These are phyloP conservation scores for Aphanomyces astaci DNA, from an alignment of 352 stramenopile genomes.

Conservation along the genomic window DNA sequence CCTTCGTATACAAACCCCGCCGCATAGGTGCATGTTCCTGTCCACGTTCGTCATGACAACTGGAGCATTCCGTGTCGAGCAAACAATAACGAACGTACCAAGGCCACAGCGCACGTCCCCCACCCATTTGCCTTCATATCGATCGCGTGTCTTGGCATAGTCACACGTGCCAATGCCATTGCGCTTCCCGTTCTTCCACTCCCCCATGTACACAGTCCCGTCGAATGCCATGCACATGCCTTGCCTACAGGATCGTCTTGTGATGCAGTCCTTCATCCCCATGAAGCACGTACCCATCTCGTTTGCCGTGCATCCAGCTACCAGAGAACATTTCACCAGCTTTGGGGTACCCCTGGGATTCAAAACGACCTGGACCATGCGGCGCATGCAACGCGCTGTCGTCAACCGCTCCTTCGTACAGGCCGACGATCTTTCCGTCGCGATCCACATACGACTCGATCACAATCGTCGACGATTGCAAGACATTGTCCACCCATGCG, in stretches of 20 bases:
- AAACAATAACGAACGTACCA: conserved; percentile 17
- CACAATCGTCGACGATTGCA: conserved; percentile 22
- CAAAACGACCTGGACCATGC: conserved; percentile 39
- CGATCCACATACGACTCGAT: conserved; percentile 43
- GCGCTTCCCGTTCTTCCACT: conserved; percentile 75
- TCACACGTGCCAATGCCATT: conserved; percentile 73
- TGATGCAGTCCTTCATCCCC: neutral
- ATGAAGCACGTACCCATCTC: conserved; percentile 29
- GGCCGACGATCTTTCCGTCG: conserved; percentile 33
- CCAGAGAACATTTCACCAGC: conserved; percentile 44
- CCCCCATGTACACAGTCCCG: conserved; percentile 73
- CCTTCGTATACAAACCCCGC: conserved; percentile 71
- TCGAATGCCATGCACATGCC: conserved; percentile 48
- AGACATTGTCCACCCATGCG: conserved; percentile 30
- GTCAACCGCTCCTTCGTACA: conserved; percentile 21
- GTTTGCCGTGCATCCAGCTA: conserved; percentile 37
- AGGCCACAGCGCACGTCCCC: conserved; percentile 56
- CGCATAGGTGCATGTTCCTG: conserved; percentile 42
- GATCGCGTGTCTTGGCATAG: conserved; percentile 45
- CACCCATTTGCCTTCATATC: conserved; percentile 84
- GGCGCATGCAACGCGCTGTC: conserved; percentile 28
- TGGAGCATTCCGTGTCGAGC: too few species aligned
- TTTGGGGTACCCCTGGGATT: conserved; percentile 32
- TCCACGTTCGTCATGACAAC: neutral
- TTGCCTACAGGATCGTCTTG: conserved; percentile 8